Conservation (phyloP, 2,329 filamentous ascomycete species). For the Aschersonia sp. region DNA sequence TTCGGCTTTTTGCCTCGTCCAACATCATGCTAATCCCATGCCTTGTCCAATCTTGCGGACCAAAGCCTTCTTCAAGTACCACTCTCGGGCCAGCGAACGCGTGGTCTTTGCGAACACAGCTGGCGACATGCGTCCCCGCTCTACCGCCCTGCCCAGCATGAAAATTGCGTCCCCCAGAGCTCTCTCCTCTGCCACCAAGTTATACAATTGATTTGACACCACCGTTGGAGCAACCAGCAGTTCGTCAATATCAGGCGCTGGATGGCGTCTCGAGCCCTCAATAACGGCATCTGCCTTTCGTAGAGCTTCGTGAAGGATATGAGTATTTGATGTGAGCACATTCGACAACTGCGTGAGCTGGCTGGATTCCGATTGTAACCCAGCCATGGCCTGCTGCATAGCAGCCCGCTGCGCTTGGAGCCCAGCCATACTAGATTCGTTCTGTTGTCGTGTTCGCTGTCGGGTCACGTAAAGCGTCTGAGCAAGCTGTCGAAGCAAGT, state of each 20-base stretch:
- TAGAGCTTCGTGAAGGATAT: constrained; percentile 63
- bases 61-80: constrained; percentile 72
- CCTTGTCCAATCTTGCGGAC: constrained; percentile 63
- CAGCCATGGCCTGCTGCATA: constrained; percentile 53
- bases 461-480: constrained; percentile 54
- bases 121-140: constrained; percentile 54
- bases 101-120: constrained; percentile 70
- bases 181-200: constrained; percentile 74
- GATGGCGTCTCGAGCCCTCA: constrained; percentile 51
- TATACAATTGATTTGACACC: constrained; percentile 85
- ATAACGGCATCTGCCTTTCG: constrained; percentile 68
- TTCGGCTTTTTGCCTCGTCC: too few relatives aligned
- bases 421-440: constrained; percentile 57
- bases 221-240: constrained; percentile 87
- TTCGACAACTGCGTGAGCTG: constrained; percentile 56
- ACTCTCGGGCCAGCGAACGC: constrained; percentile 58
- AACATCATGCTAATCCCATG: constrained; percentile 42
- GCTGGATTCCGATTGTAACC: constrained; percentile 59
- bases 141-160: constrained; percentile 59
- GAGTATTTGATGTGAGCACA: constrained; percentile 61
- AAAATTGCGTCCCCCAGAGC: constrained; percentile 80
- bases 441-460: constrained; percentile 54
- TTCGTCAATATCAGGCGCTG: constrained; percentile 70
- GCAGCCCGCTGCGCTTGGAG: constrained; percentile 67
- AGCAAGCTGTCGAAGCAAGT: constrained; percentile 64